Evolutionary conservation across 139 green algal species (phyloP).

Genomic region (Tetradesmus obliquus): DNA sequence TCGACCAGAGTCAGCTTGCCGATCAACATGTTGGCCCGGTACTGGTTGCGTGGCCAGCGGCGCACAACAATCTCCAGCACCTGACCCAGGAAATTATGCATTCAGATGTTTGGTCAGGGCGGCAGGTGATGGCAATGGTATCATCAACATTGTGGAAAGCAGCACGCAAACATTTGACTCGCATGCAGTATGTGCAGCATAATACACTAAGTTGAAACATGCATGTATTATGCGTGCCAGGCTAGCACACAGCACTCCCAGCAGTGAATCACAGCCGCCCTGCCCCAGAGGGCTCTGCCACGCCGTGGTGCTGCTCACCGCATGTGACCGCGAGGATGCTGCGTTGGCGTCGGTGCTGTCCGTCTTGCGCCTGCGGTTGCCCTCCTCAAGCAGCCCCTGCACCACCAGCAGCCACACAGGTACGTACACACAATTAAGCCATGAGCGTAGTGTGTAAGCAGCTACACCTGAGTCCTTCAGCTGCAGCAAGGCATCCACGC

Average conservation of each 20-base stretch:
- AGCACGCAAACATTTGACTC: too few species aligned
- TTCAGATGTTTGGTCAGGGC: neutral
- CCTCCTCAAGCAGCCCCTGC: constrained; percentile 73
- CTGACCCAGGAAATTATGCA: constrained; percentile 4
- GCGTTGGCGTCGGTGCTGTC: constrained; percentile 83
- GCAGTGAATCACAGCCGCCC: too few species aligned
- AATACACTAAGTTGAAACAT: too few species aligned
- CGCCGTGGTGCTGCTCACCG: constrained; percentile 48
- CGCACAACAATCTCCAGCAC: constrained; percentile 79
- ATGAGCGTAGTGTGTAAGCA: neutral
- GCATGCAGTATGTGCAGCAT: too few species aligned
- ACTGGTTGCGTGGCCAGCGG: constrained; percentile 62
- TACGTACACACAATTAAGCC: neutral
- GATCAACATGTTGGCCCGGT: constrained; percentile 55
- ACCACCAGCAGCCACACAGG: neutral
- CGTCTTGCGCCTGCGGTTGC: constrained; percentile 80
- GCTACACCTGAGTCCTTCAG: too few species aligned
- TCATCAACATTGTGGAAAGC: too few species aligned
- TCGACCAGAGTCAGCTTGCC: constrained; percentile 81
- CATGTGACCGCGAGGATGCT: constrained; percentile 74
- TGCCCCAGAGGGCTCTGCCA: too few species aligned
- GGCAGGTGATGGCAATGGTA: neutral
- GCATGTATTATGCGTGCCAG: too few species aligned
- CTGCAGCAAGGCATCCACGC: neutral
- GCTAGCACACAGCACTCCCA: too few species aligned